A percentile compares a stretch with the other conserved stretches of the same genome.
Conservation (phyloP, 1,284 basidiomycete genomes). For the Cronartium quercuum region DNA sequence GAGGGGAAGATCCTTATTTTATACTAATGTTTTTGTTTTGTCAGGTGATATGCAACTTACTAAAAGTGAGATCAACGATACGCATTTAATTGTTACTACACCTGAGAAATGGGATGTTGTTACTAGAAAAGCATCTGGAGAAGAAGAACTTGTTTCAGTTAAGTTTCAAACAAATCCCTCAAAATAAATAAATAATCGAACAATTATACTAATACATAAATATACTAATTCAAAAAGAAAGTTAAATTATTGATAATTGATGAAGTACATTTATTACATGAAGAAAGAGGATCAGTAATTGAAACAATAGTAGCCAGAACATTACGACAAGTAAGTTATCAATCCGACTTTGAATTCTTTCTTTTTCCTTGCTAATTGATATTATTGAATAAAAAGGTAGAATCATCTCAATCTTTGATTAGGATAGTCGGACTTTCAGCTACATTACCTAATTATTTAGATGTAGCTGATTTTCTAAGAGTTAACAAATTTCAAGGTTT, state of each 20-base stretch:
- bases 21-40: neutral
- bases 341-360: neutral
- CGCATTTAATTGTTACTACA: conserved; percentile 97
- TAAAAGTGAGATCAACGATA: conserved; percentile 84
- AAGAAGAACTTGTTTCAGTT: conserved; percentile 78
- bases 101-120: conserved; percentile 99
- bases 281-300: conserved; percentile 96
- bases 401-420: conserved; percentile 92
- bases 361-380: neutral
- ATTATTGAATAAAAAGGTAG: conserved; percentile 55
- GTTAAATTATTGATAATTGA: conserved; percentile 95
- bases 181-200: too few species aligned
- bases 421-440: conserved; percentile 98
- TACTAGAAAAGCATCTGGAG: conserved; percentile 90
- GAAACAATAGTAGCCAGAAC: conserved; percentile 98
- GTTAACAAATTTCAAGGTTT: conserved; percentile 85
- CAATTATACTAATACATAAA: too few species aligned
- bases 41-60: conserved; percentile 97
- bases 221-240: too few species aligned
- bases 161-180: too few species aligned
- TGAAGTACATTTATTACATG: conserved; percentile 94
- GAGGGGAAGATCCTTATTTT: too few species aligned
- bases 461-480: conserved; percentile 90
- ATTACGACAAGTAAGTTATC: conserved; percentile 63
- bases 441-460: conserved; percentile 93